These are phyloP conservation scores for Tetraselmis striata DNA, from an alignment of 139 green algal species.

Conservation along the genomic window DNA sequence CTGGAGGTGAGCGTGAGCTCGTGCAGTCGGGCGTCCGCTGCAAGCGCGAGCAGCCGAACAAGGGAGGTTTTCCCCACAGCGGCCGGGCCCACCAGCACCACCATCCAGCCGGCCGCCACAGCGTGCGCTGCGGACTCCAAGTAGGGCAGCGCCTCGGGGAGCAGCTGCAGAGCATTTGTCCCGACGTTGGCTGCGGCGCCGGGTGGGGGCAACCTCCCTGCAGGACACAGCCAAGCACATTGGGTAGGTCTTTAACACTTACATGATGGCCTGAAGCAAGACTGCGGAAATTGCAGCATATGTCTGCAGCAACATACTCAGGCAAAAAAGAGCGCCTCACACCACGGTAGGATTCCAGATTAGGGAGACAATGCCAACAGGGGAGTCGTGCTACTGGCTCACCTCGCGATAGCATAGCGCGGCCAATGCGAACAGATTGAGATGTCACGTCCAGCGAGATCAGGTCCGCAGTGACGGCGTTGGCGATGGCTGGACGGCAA, in stretches of 20 bases:
- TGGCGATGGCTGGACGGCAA: not conserved
- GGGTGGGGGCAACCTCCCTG: not conserved
- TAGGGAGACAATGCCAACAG: not conserved
- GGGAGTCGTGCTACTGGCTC: not conserved
- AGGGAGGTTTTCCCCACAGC: constrained; percentile 60
- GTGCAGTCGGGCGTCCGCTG: constrained; percentile 54
- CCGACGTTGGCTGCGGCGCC: not conserved
- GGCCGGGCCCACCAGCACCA: constrained; percentile 54
- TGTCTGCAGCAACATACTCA: too few species aligned
- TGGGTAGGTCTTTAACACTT: too few species aligned
- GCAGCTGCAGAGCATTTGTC: constrained; percentile 39
- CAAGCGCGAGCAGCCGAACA: constrained; percentile 43
- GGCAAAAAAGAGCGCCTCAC: too few species aligned
- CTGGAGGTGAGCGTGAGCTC: constrained; percentile 77
- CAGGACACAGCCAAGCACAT: not conserved
- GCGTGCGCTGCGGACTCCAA: constrained; percentile 59
- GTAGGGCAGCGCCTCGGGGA: constrained; percentile 47
- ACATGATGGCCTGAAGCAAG: too few species aligned
- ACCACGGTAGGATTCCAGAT: too few species aligned
- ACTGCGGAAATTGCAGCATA: too few species aligned
- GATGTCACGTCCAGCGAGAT: not conserved
- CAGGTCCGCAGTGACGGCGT: not conserved
- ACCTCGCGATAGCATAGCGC: not conserved
- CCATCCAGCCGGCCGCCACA: constrained; percentile 57
- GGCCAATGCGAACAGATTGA: not conserved